Evolutionary conservation across 768 basidiomycete genomes (phyloP).

Genomic region (Coprinellus micaceus): DNA sequence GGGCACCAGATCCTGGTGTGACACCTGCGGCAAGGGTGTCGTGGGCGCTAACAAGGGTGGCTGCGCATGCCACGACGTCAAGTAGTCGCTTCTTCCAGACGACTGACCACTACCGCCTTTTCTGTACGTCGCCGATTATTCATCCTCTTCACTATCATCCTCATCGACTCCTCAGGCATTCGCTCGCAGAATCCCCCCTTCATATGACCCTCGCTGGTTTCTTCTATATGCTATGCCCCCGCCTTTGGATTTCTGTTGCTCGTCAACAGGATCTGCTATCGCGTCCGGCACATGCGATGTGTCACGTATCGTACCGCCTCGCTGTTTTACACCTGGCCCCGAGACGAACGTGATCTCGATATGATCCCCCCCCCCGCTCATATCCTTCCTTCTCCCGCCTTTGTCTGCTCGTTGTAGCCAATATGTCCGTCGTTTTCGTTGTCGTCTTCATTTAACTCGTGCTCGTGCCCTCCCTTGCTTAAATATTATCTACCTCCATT

Average conservation of each 20-base stretch:
- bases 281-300: slow-evolving; percentile 53
- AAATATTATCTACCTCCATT: no score
- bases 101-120: slow-evolving; percentile 6
- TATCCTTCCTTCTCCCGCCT: slow-evolving; percentile 2
- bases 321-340: slow-evolving; percentile 46
- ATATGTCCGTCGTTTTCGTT: slow-evolving; percentile 1
- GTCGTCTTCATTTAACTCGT: not conserved
- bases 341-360: slow-evolving; percentile 66
- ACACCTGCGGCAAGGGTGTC: slow-evolving; percentile 68
- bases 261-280: slow-evolving; percentile 29
- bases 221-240: slow-evolving; percentile 20
- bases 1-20: slow-evolving; percentile 66
- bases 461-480: not conserved
- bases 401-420: not conserved
- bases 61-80: slow-evolving; percentile 65
- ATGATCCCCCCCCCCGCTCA: slow-evolving; percentile 26
- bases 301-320: slow-evolving; percentile 65
- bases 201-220: slow-evolving; percentile 22
- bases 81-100: slow-evolving; percentile 35
- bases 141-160: slow-evolving; percentile 3
- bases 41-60: slow-evolving; percentile 48
- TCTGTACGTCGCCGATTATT: slow-evolving; percentile 1
- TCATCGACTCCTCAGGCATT: slow-evolving; percentile 20
- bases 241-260: slow-evolving; percentile 18
- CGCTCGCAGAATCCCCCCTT: slow-evolving; percentile 20